Base-by-base conservation (phyloP, 495 filamentous ascomycete genomes). In the Annulohypoxylon nitens region DNA sequence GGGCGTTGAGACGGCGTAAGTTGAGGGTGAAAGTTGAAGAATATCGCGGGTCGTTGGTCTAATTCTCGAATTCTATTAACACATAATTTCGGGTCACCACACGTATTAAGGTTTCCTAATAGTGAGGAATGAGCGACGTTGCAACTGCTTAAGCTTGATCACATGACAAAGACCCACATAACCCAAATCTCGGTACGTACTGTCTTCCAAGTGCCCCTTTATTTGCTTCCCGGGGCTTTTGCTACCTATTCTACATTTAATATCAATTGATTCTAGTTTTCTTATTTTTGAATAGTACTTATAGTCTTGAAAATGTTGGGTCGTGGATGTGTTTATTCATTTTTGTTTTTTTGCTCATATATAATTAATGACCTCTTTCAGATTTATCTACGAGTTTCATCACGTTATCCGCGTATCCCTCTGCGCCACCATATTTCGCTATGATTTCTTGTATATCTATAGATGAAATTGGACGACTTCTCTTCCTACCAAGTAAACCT, bases 401-500 rank as follows among this genome's bases (percentile, higher is more conserved):
- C 3, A 84, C 88, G 70, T 84, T 85, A 23, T 86, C 86, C 45
- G 83, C 76, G 79, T 87, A 91, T 4, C 88, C 88, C 33, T 71
- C 76, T 0, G 86, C 84, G 14, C 88, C 87, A 11, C 88, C 88
- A 75, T 89, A 85, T 65, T 78, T 78, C 2, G 79, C 69, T 59
- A 89, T 59, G 20, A 88, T 65, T 62, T 62, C 71, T 66, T 80
- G 79, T 71, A 84, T 76, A 43, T 81, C 77, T 43, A 75, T 39
- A 4, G 61, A 39, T 1, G 76, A 54, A 10, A 61, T 48, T 55
- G 65, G 61, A 23, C 26, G 54, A n/a, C 16, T 67, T 41, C 78
- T 81, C 47, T 69, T 80, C 67, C 88, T 85, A 14, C 95, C 95
- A 67, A 98, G 70, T 26, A 99, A 81, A 0, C 88, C 93, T 20